phyloP scores from a whole-genome alignment of 768 basidiomycete species.

The Termitomyces sp. region DNA sequence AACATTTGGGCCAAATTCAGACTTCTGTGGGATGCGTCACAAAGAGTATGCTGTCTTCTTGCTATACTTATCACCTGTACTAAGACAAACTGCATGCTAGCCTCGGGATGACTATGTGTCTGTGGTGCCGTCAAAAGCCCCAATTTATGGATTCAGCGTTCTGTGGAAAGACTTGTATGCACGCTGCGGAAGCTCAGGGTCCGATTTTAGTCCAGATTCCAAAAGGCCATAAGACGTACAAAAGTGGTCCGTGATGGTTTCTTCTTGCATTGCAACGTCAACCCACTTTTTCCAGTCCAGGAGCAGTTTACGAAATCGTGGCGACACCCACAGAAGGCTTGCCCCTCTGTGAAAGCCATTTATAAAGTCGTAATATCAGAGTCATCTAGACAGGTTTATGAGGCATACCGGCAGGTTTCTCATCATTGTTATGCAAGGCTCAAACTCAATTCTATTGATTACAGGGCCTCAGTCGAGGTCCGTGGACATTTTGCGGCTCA shows the following conservation, averaged over 20 bases:
- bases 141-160: conserved; percentile 32
- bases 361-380: conserved; percentile 58
- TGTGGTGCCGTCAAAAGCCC: conserved; percentile 58
- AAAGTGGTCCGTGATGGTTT: conserved; percentile 45
- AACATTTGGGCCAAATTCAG: not conserved
- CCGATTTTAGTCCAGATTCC: conserved; percentile 59
- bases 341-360: conserved; percentile 52
- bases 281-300: conserved; percentile 31
- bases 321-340: conserved; percentile 46
- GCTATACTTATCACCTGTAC: not conserved
- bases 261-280: not conserved
- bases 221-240: conserved; percentile 53
- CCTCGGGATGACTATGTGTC: conserved; percentile 45
- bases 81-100: conserved; percentile 15
- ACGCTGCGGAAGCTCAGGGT: conserved; percentile 48
- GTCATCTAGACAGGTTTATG: conserved; percentile 48
- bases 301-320: conserved; percentile 71
- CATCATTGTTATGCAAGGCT: not conserved
- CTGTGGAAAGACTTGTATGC: conserved; percentile 49
- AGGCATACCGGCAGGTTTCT: conserved; percentile 48
- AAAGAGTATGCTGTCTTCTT: not conserved
- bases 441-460: not conserved
- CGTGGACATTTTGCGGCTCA: conserved; percentile 31
- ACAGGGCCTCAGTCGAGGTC: conserved; percentile 48
- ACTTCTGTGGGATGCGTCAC: not conserved